Evolutionary conservation across 805 yeast species (phyloP).

Genomic region (Zygoascus biomembranicola): DNA sequence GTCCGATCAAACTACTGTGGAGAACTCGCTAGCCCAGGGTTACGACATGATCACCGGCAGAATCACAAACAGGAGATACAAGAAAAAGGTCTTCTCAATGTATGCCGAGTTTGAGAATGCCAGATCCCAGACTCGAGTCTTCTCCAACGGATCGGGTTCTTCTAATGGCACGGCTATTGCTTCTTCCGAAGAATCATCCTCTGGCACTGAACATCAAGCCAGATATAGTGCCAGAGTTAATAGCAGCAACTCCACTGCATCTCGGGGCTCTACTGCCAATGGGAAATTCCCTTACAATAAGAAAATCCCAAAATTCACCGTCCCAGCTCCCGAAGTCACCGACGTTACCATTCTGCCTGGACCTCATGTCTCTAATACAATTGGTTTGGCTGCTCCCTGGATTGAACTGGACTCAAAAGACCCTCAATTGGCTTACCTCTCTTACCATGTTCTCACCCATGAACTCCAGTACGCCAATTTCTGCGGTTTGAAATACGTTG

Average conservation of each 20-base stretch:
- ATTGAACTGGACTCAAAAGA: slow-evolving; percentile 55
- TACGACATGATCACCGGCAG: slow-evolving; percentile 48
- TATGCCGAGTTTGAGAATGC: slow-evolving; percentile 10
- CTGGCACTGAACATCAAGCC: not conserved
- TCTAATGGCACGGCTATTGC: not conserved
- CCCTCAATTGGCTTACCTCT: slow-evolving; percentile 40
- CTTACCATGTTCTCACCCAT: slow-evolving; percentile 47
- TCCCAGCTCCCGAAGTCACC: slow-evolving; percentile 34
- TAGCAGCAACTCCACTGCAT: not conserved
- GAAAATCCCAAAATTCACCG: slow-evolving; percentile 11
- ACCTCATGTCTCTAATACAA: slow-evolving; percentile 33
- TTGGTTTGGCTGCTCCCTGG: slow-evolving; percentile 62
- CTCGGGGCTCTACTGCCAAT: not conserved
- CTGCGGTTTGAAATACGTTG: slow-evolving; percentile 47
- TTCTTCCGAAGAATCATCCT: not conserved
- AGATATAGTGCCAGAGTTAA: not conserved
- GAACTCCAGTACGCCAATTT: slow-evolving; percentile 53
- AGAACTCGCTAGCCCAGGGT: slow-evolving; percentile 31
- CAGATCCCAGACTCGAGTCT: not conserved
- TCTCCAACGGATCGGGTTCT: not conserved
- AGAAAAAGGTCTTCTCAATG: slow-evolving; percentile 19
- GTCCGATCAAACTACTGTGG: slow-evolving; percentile 22
- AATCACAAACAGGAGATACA: slow-evolving; percentile 40
- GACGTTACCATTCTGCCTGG: slow-evolving; percentile 40
- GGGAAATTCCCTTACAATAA: not conserved